Base-by-base conservation (phyloP, 2,329 filamentous ascomycete genomes). In the Aspergillus luchuensis region DNA sequence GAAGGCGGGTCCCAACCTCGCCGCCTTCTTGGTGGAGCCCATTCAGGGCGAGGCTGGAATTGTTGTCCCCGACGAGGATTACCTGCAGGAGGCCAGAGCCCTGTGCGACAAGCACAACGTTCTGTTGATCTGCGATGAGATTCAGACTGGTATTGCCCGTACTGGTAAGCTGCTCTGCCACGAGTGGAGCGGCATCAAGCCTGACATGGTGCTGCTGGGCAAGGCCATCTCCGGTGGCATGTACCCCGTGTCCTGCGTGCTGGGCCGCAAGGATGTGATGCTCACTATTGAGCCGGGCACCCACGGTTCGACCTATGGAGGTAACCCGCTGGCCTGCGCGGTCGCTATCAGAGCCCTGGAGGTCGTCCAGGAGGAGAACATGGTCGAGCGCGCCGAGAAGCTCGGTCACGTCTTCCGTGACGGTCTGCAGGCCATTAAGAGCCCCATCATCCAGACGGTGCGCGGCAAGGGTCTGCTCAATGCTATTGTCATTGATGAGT, bases 151-250 rank as follows among this genome's bases (percentile, higher is more conserved):
- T 67, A 97, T 99, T 74, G 95, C 92, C 57, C 89, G 95, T 65
- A 99, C 95, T 17, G 95, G 95, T 56, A 91, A 90, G 73, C 90
- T 99, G 82, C 87, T 99, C 57, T 97, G 92, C 84, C 90, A 91
- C 72, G 88, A 99, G 79, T 98, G 95, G 93, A 89, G 91, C 59
- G 91, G 89, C 68, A 92, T 99, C 82, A 96, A 94, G 82, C 95
- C 94, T 41, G 95, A 99, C 75, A 85, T 99, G 72, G 90, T 99
- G 23, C 89, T 96, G 51, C 87, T 99, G 36, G 95, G 95, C 73
- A 99, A 99, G 82, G 95, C 95, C 69, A 97, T 99, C 75, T 97
- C 92, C 36, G 95, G 95, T 65, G 95, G 95, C 77, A 95, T 98
- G 90, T 99, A 99, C 80, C 95, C 95, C n/a, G 95, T 99, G 60